Evolutionary conservation across 805 yeast species (phyloP), one percentile per base, ranked within the genome.

Genomic region (Candida ulmi): DNA sequence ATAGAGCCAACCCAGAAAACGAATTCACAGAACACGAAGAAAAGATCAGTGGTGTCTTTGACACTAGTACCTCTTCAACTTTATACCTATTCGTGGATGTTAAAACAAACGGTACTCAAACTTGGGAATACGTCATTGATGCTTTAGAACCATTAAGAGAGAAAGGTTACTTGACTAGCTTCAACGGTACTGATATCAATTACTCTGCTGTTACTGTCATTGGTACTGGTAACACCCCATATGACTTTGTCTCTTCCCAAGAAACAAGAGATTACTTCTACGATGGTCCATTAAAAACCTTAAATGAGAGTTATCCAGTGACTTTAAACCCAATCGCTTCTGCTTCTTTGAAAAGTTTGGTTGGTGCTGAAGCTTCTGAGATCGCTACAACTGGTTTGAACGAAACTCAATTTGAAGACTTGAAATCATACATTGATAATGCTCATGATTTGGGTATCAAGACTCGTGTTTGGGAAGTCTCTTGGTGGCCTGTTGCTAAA

Each of bases 401-500:
- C 23, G 54, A 52, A 0, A 51, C 50, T 1, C 77, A 76, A 44
- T 45, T 51, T 11, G 44, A 40, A 8, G 44, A 43, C 17, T 59
- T 76, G 32, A 63, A 65, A 17, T 36, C 25, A 3, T 38, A 40
- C 15, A 50, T 64, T 12, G 44, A 48, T 2, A 33, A 44, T 9
- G 83, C 86, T 2, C 87, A 83, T 47, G 50, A 57, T 3, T 45
- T 58, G 35, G 75, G 76, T 11, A 55, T 81, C 31, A 65, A 68
- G 48, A 78, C 88, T 0, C 64, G 93, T 44, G 61, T 83, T 30
- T 83, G 93, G 91, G 90, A 81, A 23, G 78, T 77, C 13, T 75
- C 84, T 2, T 69, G 71, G 51, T 84, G 90, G 90, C 91, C 93
- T 9, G 58, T 62, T 3, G 45, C 54, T 17, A 58, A 65, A 29